Base-by-base conservation (phyloP, 768 basidiomycete genomes). In the Termitomyces sp. region DNA sequence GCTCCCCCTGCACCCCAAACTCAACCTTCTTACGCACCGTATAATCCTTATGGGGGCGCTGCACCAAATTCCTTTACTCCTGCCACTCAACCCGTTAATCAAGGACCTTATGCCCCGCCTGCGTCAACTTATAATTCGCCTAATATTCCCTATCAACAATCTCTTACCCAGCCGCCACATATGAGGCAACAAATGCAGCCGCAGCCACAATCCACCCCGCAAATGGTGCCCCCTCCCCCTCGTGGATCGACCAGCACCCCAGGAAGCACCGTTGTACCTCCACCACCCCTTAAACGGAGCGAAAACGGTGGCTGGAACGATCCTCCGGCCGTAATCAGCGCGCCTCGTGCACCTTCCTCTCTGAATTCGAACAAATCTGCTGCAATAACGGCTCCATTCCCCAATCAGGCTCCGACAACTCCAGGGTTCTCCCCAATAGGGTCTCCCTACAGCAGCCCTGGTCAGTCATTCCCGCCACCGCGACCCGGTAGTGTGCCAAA, bases 221-320 rank as follows among this genome's bases (percentile, higher is more conserved):
- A 73, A 6, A 66, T 71, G 2, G 56, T 68, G 40, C 79, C 79
- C 10, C 79, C 79, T 2, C 78, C 83, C 44, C 81, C 74, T n/a
- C 72, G 70, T 41, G 72, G 68, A 4, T 64, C 65, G 2, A 69
- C 71, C 32, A 70, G 68, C 44, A 66, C 69, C 0, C 65, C 69
- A 30, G 61, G 65, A 10, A 59, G 56, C 26, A 62, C 55, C 9
- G 68, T 60, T 3, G 56, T 65, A 1, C 75, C 79, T 47, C 71
- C 83, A 1, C 35, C 33, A 24, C 82, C 88, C 1, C 81, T 85
- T 3, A 85, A 85, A 32, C 83, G 85, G 44, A 74, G 75, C 30
- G 88, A 88, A 51, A 85, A 86, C 30, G 83, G 87, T 16, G 93
- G 93, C 0, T 98, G 94, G 94, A 98, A 98, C 65, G 95, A 98